phyloP scores from a whole-genome alignment of 1,139 yeast species.

The Insectozyma bohioensis region DNA sequence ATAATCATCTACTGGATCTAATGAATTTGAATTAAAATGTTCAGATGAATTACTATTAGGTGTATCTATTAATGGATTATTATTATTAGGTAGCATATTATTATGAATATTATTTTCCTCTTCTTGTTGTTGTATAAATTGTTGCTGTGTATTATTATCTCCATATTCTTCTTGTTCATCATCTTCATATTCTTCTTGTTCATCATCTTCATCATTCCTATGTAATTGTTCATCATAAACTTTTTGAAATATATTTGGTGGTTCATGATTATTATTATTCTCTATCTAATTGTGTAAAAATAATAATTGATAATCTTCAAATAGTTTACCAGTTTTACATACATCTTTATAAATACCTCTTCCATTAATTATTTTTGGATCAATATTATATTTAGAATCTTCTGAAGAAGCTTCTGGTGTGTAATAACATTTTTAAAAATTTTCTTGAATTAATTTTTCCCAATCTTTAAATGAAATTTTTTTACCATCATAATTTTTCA shows the following conservation, averaged over 20 bases:
- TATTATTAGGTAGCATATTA: no score
- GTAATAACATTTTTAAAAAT: constrained; percentile 78
- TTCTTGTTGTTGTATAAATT: neutral
- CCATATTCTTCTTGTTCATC: no score
- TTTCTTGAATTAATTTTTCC: constrained; percentile 66
- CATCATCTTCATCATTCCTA: constrained; percentile 13
- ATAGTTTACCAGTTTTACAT: constrained; percentile 76
- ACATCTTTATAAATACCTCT: constrained; percentile 94
- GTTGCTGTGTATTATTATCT: constrained; percentile 6
- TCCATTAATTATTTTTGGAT: constrained; percentile 68
- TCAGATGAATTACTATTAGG: no score
- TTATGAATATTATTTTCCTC: no score
- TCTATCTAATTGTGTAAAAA: no score
- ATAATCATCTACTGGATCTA: constrained; percentile 12
- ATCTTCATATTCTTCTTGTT: constrained; percentile 7
- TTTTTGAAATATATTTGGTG: constrained; percentile 22
- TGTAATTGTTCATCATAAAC: constrained; percentile 24
- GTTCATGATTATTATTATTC: no score
- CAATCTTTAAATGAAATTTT: constrained; percentile 59
- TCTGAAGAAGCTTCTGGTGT: constrained; percentile 61
- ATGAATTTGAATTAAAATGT: constrained; percentile 11
- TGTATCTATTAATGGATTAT: no score
- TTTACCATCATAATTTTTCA: constrained; percentile 50
- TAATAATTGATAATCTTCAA: constrained; percentile 91
- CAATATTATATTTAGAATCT: constrained; percentile 58